phyloP scores from a whole-genome alignment of 257 asterid species.

The Ilex asprella region DNA sequence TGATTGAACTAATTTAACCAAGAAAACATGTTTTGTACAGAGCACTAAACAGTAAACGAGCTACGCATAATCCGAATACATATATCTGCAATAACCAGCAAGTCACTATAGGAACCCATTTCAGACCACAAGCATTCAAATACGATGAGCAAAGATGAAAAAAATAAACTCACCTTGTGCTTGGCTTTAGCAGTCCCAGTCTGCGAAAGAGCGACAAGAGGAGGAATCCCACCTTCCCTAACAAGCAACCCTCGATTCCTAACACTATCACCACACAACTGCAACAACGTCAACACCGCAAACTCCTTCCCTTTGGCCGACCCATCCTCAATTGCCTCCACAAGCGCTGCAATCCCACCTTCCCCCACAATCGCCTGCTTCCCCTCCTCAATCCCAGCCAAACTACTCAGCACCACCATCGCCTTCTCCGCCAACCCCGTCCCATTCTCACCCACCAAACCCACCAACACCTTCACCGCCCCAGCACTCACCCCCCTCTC shows the following conservation, averaged over 20 bases:
- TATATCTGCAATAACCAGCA: too few relatives aligned
- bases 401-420: slow-evolving; percentile 87
- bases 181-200: slow-evolving; percentile 83
- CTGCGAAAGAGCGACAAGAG: slow-evolving; percentile 89
- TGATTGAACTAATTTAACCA: too few relatives aligned
- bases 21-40: too few relatives aligned
- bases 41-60: too few relatives aligned
- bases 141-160: too few relatives aligned
- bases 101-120: too few relatives aligned
- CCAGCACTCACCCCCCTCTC: slow-evolving; percentile 92
- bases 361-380: slow-evolving; percentile 68
- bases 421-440: slow-evolving; percentile 92
- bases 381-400: slow-evolving; percentile 62
- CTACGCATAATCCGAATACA: too few relatives aligned
- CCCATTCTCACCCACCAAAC: slow-evolving; percentile 57
- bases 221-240: slow-evolving; percentile 96
- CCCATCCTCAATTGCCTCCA: slow-evolving; percentile 85
- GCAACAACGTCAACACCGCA: slow-evolving; percentile 77
- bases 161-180: slow-evolving; percentile 51
- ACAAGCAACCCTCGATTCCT: slow-evolving; percentile 77
- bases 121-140: too few relatives aligned
- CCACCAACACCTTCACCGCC: slow-evolving; percentile 70
- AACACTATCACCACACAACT: slow-evolving; percentile 68
- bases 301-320: slow-evolving; percentile 84
- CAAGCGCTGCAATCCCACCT: slow-evolving; percentile 79